Base-by-base conservation (phyloP, 805 yeast species). In the Zygotorulaspora florentina region DNA sequence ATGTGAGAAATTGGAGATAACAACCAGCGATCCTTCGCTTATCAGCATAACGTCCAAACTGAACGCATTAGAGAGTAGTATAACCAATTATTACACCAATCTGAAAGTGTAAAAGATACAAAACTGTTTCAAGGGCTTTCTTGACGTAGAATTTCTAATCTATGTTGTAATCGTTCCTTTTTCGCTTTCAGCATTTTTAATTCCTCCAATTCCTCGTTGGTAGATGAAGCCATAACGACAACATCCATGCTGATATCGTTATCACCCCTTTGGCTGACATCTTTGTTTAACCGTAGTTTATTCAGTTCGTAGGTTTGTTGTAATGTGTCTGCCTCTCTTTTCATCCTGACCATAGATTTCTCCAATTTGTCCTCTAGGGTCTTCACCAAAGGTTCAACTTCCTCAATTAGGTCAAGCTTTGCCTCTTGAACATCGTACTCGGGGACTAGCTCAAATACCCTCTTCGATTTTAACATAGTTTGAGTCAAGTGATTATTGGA, bases 11-110 rank as follows among this genome's bases (percentile, higher is more conserved):
- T 66, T 81, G 17, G 80, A 79, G 47, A 80, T 81, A 3, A 73
- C 79, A 23, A 75, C 83, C 3, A 81, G 85, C 18, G 91, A 85
- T 55, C 90, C 90, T 2, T 72, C 78, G 8, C 61, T 85, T 43
- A 69, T 83, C 31, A 77, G 84, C 40, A 74, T 82, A 1, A 74
- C 79, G 51, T 75, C 85, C 4, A 84, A 84, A 56, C 67, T 85
- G 49, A 83, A 75, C 45, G 76, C 82, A 37, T 64, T 84, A 34
- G 87, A 83, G 31, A 52, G 43, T 29, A 51, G 55, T 20, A 53
- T 59, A 27, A 51, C 57, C 41, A 57, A 54, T 37, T 51, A 51
- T 17, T 57, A 50, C 40, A 52, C 58, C 11, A 59, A 57, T 33
- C 35, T 58, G 35, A 50, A 50, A 29, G 38, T 48, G 12, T 48